A percentile compares a stretch with the other conserved stretches of the same genome.
These are phyloP conservation scores for Thielaviopsis musarum DNA, from an alignment of 2,329 filamentous ascomycete genomes.

Conservation along the genomic window DNA sequence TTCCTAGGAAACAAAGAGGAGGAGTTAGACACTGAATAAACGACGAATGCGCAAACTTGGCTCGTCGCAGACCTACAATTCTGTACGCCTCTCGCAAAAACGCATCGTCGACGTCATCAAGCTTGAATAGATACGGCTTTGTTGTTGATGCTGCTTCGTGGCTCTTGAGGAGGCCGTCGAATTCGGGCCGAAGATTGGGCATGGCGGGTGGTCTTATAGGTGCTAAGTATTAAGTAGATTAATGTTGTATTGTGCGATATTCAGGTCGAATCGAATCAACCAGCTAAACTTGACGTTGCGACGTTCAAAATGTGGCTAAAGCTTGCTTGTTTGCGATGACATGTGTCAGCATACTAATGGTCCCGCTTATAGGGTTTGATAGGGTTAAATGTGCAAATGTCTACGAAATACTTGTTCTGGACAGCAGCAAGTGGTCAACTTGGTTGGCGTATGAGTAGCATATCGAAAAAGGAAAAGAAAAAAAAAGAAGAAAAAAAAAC, in stretches of 20 bases:
- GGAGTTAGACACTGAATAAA: neutral
- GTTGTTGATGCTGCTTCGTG: slow-evolving; percentile 34
- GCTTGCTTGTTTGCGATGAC: neutral
- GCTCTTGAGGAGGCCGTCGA: slow-evolving; percentile 50
- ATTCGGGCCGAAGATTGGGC: slow-evolving; percentile 48
- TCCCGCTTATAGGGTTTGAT: neutral
- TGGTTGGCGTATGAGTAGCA: neutral
- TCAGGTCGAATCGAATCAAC: no score
- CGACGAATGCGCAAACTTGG: neutral
- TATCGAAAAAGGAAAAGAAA: no score
- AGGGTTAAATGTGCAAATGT: slow-evolving; percentile 2
- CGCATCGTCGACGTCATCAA: slow-evolving; percentile 47
- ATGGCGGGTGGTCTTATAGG: slow-evolving; percentile 18
- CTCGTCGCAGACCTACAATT: slow-evolving; percentile 39
- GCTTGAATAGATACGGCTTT: slow-evolving; percentile 22
- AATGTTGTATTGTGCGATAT: no score
- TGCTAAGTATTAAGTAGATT: neutral
- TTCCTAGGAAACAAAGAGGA: slow-evolving; percentile 40
- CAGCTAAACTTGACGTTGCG: neutral
- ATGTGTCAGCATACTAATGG: neutral
- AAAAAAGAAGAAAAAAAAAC: no score
- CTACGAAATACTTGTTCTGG: neutral
- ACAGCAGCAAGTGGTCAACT: neutral
- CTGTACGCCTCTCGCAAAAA: slow-evolving; percentile 89
- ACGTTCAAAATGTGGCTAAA: neutral